phyloP scores from a whole-genome alignment of 257 asterid species.

The Fraxinus quadrangulata region DNA sequence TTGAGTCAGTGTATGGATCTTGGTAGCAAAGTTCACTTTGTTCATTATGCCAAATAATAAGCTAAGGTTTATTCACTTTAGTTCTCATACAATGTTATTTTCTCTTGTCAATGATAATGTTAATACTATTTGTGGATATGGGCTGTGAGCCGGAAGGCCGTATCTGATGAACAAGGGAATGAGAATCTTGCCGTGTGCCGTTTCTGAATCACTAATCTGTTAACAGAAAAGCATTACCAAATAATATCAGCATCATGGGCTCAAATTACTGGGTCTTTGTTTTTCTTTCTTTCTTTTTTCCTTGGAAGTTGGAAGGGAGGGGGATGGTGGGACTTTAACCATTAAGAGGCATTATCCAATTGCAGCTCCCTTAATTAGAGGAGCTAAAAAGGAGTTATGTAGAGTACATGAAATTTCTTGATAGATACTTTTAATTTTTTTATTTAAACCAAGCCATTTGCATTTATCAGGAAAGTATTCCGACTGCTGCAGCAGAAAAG shows the following conservation, averaged over 20 bases:
- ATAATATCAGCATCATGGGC: background rate
- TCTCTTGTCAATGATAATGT: background rate
- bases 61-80: background rate
- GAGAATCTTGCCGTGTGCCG: background rate
- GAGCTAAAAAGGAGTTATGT: slow-evolving; percentile 23
- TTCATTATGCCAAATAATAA: slow-evolving; percentile 1
- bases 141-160: background rate
- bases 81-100: background rate
- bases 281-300: background rate
- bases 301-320: background rate
- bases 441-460: background rate
- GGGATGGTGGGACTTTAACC: background rate
- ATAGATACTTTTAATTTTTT: slow-evolving; percentile 10
- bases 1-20: slow-evolving; percentile 4
- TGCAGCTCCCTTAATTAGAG: background rate
- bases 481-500: slow-evolving; percentile 69
- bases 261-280: background rate
- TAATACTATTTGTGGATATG: background rate
- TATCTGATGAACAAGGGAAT: background rate
- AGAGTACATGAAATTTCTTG: slow-evolving; percentile 13
- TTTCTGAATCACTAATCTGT: background rate
- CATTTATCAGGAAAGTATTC: slow-evolving; percentile 76
- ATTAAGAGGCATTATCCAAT: background rate
- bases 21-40: background rate
- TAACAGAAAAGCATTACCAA: background rate